Percentiles rank a stretch among this genome's conserved stretches.
Evolutionary conservation across 2,329 filamentous ascomycete genomes (phyloP).

Genomic region (Madurella mycetomatis): DNA sequence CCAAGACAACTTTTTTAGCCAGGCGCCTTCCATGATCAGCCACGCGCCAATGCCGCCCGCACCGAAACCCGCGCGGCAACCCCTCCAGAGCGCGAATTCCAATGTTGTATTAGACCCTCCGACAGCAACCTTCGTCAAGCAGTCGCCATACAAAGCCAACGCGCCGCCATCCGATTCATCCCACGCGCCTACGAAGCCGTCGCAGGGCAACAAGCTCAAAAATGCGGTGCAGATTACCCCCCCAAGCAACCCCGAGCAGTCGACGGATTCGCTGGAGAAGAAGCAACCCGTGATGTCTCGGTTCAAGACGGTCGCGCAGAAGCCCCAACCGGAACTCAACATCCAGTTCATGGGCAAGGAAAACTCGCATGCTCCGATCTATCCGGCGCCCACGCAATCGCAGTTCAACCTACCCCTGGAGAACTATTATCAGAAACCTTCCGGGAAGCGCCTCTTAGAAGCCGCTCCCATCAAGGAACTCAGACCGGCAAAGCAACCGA

Average conservation of each 20-base stretch:
- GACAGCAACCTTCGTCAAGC: constrained; percentile 46
- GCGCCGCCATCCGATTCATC: constrained; percentile 54
- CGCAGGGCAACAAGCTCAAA: constrained; percentile 58
- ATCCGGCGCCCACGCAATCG: constrained; percentile 42
- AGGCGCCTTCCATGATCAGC: constrained; percentile 46
- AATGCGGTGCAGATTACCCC: constrained; percentile 60
- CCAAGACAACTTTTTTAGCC: constrained; percentile 48
- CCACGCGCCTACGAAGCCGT: constrained; percentile 53
- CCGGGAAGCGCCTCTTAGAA: constrained; percentile 63
- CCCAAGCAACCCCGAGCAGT: constrained; percentile 49
- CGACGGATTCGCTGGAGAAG: constrained; percentile 67
- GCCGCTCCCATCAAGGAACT: constrained; percentile 68
- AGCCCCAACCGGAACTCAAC: constrained; percentile 42
- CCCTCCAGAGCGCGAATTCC: constrained; percentile 48
- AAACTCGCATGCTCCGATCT: constrained; percentile 50
- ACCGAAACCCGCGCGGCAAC: constrained; percentile 44
- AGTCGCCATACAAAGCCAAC: constrained; percentile 65
- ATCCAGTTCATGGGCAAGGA: constrained; percentile 47
- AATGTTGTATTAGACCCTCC: constrained; percentile 66
- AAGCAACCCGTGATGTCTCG: constrained; percentile 55
- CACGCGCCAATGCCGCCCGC: constrained; percentile 54
- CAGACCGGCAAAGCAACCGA: constrained; percentile 63
- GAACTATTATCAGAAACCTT: constrained; percentile 49
- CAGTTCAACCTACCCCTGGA: constrained; percentile 49
- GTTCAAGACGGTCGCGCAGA: constrained; percentile 54